phyloP scores from a whole-genome alignment of 208 protist species.

The Porcisia hertigi region DNA sequence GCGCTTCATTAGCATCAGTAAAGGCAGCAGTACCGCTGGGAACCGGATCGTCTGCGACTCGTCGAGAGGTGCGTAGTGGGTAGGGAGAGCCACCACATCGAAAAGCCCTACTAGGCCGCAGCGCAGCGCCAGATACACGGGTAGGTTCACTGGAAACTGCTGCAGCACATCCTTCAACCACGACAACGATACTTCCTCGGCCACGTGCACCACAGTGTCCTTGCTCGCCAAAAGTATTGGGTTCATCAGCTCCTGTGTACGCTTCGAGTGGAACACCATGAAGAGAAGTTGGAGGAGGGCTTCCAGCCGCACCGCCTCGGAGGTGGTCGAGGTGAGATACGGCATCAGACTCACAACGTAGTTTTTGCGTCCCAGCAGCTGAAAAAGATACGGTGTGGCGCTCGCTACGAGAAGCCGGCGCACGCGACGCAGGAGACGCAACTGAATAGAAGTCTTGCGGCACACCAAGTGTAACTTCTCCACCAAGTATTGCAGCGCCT shows the following conservation, averaged over 20 bases:
- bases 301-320: conserved; percentile 52
- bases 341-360: conserved; percentile 65
- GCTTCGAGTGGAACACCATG: conserved; percentile 62
- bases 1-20: conserved; percentile 65
- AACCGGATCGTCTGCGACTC: conserved; percentile 52
- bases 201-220: conserved; percentile 63
- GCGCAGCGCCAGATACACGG: conserved; percentile 68
- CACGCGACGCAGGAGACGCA: conserved; percentile 45
- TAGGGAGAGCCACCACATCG: conserved; percentile 35
- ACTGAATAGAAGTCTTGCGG: conserved; percentile 13
- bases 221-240: conserved; percentile 44
- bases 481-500: conserved; percentile 50
- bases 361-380: conserved; percentile 61
- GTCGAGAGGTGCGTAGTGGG: conserved; percentile 34
- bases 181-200: conserved; percentile 63
- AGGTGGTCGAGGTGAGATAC: conserved; percentile 39
- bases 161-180: conserved; percentile 66
- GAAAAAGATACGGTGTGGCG: conserved; percentile 39
- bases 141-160: conserved; percentile 30
- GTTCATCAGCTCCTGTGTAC: conserved; percentile 83
- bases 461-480: conserved; percentile 42
- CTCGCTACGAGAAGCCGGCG: conserved; percentile 63
- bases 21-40: conserved; percentile 46
- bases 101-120: conserved; percentile 70
- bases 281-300: conserved; percentile 70